phyloP scores from a whole-genome alignment of 2,329 filamentous ascomycete genomes.

The Lasiodiplodia sp. region DNA sequence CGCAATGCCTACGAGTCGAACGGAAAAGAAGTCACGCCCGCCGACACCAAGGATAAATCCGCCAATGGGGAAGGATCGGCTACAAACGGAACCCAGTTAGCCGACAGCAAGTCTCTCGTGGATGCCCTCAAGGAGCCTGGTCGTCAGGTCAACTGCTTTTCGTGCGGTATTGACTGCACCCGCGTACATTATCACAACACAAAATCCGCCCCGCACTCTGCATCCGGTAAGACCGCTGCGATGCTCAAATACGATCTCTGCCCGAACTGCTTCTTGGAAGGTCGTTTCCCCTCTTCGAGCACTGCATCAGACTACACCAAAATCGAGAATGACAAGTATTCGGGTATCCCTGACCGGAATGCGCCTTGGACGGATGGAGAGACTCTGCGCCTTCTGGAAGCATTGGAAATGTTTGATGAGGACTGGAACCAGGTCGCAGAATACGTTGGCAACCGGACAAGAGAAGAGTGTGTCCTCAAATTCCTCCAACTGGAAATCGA shows the following conservation, averaged over 20 bases:
- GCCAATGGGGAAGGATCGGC: conserved; percentile 67
- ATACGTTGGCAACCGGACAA: conserved; percentile 87
- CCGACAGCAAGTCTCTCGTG: conserved; percentile 69
- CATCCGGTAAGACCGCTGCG: conserved; percentile 59
- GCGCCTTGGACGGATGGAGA: conserved; percentile 92
- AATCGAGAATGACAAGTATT: conserved; percentile 86
- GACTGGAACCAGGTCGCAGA: conserved; percentile 95
- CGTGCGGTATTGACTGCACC: conserved; percentile 90
- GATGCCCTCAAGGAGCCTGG: conserved; percentile 67
- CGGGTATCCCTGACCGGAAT: conserved; percentile 79
- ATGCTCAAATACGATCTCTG: conserved; percentile 85
- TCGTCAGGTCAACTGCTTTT: conserved; percentile 80
- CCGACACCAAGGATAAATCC: conserved; percentile 69
- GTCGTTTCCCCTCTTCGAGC: conserved; percentile 80
- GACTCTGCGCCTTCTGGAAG: conserved; percentile 86
- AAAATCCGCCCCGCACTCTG: conserved; percentile 61
- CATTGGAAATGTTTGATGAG: conserved; percentile 89
- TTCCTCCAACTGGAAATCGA: conserved; percentile 97
- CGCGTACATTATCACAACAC: conserved; percentile 73
- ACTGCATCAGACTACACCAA: conserved; percentile 83
- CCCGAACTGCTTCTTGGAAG: conserved; percentile 87
- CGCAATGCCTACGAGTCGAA: conserved; percentile 95
- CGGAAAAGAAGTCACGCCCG: conserved; percentile 80
- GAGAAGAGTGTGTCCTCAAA: conserved; percentile 95
- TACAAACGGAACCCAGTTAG: conserved; percentile 70